These are phyloP conservation scores for Geotrichum ghanense DNA, from an alignment of 805 yeast genomes.

Conservation along the genomic window DNA sequence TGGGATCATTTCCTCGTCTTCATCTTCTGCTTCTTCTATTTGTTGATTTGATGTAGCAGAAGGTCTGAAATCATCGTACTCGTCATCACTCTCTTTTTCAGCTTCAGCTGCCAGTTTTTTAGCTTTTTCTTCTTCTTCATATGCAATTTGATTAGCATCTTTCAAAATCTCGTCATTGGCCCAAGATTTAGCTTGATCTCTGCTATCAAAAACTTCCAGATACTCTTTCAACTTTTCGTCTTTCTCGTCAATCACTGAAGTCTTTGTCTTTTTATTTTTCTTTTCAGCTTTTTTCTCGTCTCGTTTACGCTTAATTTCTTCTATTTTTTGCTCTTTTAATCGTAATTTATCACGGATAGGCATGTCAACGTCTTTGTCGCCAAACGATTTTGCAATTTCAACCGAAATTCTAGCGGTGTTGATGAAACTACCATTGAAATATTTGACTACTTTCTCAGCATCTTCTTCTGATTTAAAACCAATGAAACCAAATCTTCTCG, in stretches of 20 bases:
- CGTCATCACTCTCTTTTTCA: constrained; percentile 34
- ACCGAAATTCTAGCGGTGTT: constrained; percentile 77
- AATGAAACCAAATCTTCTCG: constrained; percentile 86
- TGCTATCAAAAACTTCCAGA: constrained; percentile 72
- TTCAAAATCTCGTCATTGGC: constrained; percentile 40
- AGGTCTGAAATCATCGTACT: constrained; percentile 24
- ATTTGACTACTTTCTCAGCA: constrained; percentile 68
- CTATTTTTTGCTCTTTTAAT: constrained; percentile 26
- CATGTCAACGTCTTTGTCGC: constrained; percentile 55
- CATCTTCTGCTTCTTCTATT: constrained; percentile 27
- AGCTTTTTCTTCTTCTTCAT: background rate
- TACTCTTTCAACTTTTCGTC: constrained; percentile 56
- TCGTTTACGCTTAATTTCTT: constrained; percentile 17
- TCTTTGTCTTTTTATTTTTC: constrained; percentile 31
- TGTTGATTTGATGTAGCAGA: constrained; percentile 17
- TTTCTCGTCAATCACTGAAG: constrained; percentile 17
- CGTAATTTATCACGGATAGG: constrained; percentile 4
- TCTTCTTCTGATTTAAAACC: constrained; percentile 69
- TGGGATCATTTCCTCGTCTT: constrained; percentile 41
- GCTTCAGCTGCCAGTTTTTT: background rate
- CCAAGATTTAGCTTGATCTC: constrained; percentile 63
- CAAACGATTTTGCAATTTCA: constrained; percentile 70
- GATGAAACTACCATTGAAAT: constrained; percentile 66
- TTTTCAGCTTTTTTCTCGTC: constrained; percentile 24
- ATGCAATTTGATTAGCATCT: constrained; percentile 34